Evolutionary conservation across 2,329 filamentous ascomycete genomes (phyloP), one percentile per base, ranked within the genome.

Genomic region (Cordyceps cicadae): DNA sequence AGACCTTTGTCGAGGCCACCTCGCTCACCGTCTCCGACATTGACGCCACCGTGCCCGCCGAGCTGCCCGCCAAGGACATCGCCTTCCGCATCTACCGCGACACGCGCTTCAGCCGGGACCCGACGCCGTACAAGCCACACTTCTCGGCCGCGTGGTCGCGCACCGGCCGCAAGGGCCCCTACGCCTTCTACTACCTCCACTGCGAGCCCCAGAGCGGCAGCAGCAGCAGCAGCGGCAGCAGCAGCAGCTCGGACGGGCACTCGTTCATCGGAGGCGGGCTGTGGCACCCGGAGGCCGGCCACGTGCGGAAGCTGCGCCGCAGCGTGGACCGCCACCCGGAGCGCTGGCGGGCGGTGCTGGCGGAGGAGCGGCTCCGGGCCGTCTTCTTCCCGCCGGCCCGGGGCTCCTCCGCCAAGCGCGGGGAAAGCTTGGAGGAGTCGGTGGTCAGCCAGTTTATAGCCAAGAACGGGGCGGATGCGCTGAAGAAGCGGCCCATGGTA

Each of bases 11-110:
- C 41, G 87, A 89, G 66, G 78, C 78, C 11, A 77, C 94, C 45
- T 89, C 88, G 1, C 79, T 87, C 63, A 87, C 85, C 63, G 80
- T 96, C 59, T 82, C 83, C 21, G 84, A 87, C 62, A 79, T 81
- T 45, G 92, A 97, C 70, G 84, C 88, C 60, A 95, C 91, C 1
- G 84, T 96, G 48, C 92, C 92, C 0, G 91, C 92, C 0, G 91
- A 96, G 67, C 77, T 96, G 24, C 92, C 92, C 1, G 78, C 87
- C 59, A 94, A 95, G 72, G 92, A 96, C 70, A 78, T 96, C 66
- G 85, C 91, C 53, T 96, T 93, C 71, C 87, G 92, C 63, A 94
- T 96, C 62, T 91, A 96, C 73, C 81, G 92, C 67, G 92, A 96
- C 67, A 82, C 94, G 49, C 85, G 92, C 60, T 96, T 96, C 75